phyloP scores from a whole-genome alignment of 768 basidiomycete species.

The Ramaria rubella region DNA sequence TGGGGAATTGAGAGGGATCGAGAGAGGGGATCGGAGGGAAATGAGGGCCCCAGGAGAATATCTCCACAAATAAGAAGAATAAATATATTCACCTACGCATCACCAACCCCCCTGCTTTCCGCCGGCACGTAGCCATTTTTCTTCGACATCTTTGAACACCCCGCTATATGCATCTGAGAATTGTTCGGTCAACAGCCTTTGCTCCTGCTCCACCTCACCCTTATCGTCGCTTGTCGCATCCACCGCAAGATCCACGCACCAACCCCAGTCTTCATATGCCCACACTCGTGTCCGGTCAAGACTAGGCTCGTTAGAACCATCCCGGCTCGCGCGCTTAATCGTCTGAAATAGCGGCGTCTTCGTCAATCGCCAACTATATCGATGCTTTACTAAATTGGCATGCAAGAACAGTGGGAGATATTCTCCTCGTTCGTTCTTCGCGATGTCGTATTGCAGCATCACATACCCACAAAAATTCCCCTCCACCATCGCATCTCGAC shows the following conservation, averaged over 20 bases:
- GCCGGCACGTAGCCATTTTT: conserved; percentile 8
- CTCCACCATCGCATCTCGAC: neutral
- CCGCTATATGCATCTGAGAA: conserved; percentile 3
- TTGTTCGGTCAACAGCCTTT: neutral
- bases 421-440: neutral
- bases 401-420: conserved; percentile 10
- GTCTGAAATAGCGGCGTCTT: neutral
- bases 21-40: no score
- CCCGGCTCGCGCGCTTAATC: conserved; percentile 5
- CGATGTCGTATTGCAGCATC: conserved; percentile 11
- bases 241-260: conserved; percentile 8
- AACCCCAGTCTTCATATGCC: neutral
- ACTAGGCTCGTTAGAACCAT: neutral
- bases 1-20: no score
- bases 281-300: neutral
- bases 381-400: conserved; percentile 8
- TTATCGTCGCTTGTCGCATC: neutral
- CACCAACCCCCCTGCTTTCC: conserved; percentile 16
- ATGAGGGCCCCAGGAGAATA: no score
- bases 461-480: conserved; percentile 6
- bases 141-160: conserved; percentile 8
- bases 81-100: neutral
- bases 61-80: no score
- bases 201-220: neutral
- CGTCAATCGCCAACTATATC: neutral